Evolutionary conservation across 1,284 basidiomycete species (phyloP), one percentile per base, ranked within the genome.

Genomic region (Mycena sp.): DNA sequence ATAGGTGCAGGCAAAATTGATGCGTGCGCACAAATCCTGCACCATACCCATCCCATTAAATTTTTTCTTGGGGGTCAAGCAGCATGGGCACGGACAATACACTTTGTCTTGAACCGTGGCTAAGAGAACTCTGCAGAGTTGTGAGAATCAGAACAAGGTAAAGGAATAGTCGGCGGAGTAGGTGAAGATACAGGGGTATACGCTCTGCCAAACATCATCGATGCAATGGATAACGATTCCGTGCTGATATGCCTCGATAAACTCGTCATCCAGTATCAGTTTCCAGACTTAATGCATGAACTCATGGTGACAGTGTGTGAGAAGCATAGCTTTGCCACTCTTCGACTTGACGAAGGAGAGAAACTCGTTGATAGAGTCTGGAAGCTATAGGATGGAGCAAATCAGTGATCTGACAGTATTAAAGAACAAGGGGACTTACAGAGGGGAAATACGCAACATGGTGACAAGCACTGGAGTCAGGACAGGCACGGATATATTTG

Each of bases 151-250:
- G 17, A 70, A 68, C 48, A 55, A 78, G 76, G 77, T 78, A 40
- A 79, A 76, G 1, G 73, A 75, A 50, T 79, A 79, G 58, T 78
- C 76, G 0, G 77, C 73, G 1, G 74, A 69, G 57, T 79, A 77
- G 3, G 71, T 76, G 28, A 79, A 73, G 9, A 80, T 69, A 0
- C 65, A 61, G 7, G 66, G 72, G 50, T 73, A 77, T 0, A 76
- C 62, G 23, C 61, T 63, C 0, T 66, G 53, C 2, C 29, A 32
- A 0, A 78, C 59, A 0, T 72, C 73, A 67, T 80, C 76, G 6
- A 49, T 44, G 54, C 74, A 78, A 9, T 64, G 53, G 19, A 78
- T 68, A 0, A 76, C 63, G 2, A 77, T 64, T 0, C 78, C 74
- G 38, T 71, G 51, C 5, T 66, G 17, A 51, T 76, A 79, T n/a